Conservation (phyloP, 2,329 filamentous ascomycete genomes). For the Curvularia spicifera region DNA sequence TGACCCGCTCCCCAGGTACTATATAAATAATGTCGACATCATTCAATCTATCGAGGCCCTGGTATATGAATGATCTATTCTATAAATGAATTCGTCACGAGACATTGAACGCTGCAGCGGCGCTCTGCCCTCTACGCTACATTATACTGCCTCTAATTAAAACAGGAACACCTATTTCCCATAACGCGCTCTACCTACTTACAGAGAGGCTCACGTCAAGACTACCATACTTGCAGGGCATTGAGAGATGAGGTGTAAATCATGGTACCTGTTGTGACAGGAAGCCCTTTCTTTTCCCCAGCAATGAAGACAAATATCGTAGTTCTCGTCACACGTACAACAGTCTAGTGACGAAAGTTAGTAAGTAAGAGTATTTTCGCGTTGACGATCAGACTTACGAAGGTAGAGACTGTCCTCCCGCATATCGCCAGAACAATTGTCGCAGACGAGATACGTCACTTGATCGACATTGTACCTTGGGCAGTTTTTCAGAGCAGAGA, state of each 20-base stretch:
- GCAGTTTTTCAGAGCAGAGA: not conserved
- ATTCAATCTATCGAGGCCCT: too few relatives aligned
- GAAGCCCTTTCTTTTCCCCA: not conserved
- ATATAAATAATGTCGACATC: too few relatives aligned
- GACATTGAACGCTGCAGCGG: too few relatives aligned
- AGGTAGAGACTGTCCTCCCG: not conserved
- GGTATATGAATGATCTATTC: too few relatives aligned
- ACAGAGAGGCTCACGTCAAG: slow-evolving; percentile 48
- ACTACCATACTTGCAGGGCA: slow-evolving; percentile 38
- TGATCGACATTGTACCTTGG: not conserved
- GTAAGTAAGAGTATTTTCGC: not conserved
- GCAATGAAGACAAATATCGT: not conserved
- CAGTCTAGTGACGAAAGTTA: not conserved
- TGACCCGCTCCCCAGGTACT: too few relatives aligned
- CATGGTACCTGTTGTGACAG: not conserved
- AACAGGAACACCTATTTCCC: too few relatives aligned
- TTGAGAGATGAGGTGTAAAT: not conserved
- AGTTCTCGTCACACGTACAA: not conserved
- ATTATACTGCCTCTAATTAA: too few relatives aligned
- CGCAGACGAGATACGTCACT: not conserved
- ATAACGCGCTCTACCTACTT: too few relatives aligned
- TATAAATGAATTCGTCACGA: too few relatives aligned
- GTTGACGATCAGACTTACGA: not conserved
- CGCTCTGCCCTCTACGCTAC: too few relatives aligned
- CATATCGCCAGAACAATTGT: not conserved